These are phyloP conservation scores for Apiosordaria backusii DNA, from an alignment of 495 filamentous ascomycete species.

Conservation along the genomic window DNA sequence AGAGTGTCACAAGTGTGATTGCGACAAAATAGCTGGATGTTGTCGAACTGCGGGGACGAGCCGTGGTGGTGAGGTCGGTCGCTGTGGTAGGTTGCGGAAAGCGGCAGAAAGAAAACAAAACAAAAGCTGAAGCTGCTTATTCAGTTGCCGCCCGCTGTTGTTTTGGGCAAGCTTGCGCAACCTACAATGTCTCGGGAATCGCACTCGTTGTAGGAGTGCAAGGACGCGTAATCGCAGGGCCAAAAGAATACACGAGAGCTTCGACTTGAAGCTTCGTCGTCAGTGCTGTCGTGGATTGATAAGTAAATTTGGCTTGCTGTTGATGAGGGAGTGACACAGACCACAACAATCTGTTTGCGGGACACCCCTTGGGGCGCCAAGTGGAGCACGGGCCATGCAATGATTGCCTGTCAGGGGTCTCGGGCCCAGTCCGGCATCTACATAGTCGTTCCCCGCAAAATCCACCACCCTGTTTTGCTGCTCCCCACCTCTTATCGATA, in stretches of 20 bases:
- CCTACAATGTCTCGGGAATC: neutral
- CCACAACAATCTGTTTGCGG: neutral
- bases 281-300: neutral
- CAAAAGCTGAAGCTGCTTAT: conserved; percentile 5
- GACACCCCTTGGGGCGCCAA: neutral
- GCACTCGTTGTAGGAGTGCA: neutral
- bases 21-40: conserved; percentile 25
- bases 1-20: conserved; percentile 21
- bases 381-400: conserved; percentile 5
- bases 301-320: neutral
- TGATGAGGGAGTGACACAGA: neutral
- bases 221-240: neutral
- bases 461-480: neutral
- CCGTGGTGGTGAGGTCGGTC: neutral
- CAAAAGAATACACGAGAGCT: neutral
- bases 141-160: neutral
- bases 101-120: conserved; percentile 30
- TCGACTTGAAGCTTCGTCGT: neutral
- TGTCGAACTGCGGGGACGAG: conserved; percentile 1
- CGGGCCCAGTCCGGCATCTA: neutral
- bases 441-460: neutral
- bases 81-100: conserved; percentile 17
- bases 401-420: neutral
- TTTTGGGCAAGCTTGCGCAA: neutral
- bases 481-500: neutral